These are phyloP conservation scores for Coemansia sp. DNA, from an alignment of 192 early-diverging fungal species.

Conservation along the genomic window DNA sequence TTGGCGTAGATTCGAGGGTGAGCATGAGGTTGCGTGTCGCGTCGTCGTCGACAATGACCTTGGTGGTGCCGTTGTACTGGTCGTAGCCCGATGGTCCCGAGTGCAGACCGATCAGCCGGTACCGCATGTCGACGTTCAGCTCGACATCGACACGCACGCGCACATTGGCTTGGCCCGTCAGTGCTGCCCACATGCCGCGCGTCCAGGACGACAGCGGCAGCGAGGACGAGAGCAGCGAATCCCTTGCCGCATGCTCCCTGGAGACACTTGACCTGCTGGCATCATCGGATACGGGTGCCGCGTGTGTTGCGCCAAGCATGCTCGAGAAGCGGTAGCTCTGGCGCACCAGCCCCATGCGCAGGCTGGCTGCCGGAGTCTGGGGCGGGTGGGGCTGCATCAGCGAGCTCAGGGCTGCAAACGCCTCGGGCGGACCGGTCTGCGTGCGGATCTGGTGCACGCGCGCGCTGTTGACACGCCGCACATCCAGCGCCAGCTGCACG, in stretches of 20 bases:
- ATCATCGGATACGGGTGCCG: background rate
- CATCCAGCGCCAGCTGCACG: conserved; percentile 25
- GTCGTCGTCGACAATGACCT: conserved; percentile 35
- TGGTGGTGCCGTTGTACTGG: conserved; percentile 17
- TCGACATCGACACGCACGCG: conserved; percentile 34
- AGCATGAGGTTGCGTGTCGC: conserved; percentile 38
- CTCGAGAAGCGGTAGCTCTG: conserved; percentile 22
- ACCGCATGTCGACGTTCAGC: conserved; percentile 31
- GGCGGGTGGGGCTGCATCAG: no score
- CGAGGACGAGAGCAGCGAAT: no score
- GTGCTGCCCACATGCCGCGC: conserved; percentile 1
- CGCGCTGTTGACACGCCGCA: conserved; percentile 13
- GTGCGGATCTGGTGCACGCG: conserved; percentile 35
- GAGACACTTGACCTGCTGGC: background rate
- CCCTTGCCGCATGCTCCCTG: background rate
- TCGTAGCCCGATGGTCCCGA: conserved; percentile 15
- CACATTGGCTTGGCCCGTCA: conserved; percentile 6
- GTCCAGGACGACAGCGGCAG: no score
- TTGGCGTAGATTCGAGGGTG: conserved; percentile 21
- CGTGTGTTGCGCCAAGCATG: conserved; percentile 18
- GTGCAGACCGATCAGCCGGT: conserved; percentile 19
- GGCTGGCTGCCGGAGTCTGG: conserved; percentile 5
- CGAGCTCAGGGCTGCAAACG: conserved; percentile 14
- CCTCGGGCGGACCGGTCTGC: conserved; percentile 25
- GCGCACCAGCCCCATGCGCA: conserved; percentile 24